These are phyloP conservation scores for Myriangium duriaei DNA, from an alignment of 2,329 filamentous ascomycete genomes.

Conservation along the genomic window DNA sequence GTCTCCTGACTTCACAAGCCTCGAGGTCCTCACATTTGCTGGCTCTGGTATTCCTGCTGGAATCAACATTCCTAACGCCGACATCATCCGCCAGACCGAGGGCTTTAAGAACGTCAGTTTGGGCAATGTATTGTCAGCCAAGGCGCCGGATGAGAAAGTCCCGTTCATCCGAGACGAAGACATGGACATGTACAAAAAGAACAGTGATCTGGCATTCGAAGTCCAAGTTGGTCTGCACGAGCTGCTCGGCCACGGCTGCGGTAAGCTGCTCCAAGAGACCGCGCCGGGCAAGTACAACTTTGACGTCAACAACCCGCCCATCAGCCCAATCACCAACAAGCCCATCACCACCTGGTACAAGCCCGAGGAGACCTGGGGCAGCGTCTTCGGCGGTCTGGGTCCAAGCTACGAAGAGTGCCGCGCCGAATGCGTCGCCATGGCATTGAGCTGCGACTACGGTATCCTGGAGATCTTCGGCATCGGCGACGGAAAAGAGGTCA, in stretches of 20 bases:
- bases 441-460: slow-evolving; percentile 73
- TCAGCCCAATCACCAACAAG: slow-evolving; percentile 66
- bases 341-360: slow-evolving; percentile 83
- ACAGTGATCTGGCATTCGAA: slow-evolving; percentile 80
- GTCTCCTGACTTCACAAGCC: slow-evolving; percentile 86
- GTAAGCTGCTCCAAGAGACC: slow-evolving; percentile 86
- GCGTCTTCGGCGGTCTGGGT: slow-evolving; percentile 77
- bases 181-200: slow-evolving; percentile 64
- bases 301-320: slow-evolving; percentile 65
- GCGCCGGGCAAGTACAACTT: slow-evolving; percentile 77
- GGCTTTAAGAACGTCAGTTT: slow-evolving; percentile 92
- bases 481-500: slow-evolving; percentile 52
- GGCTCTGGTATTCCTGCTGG: slow-evolving; percentile 50
- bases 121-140: slow-evolving; percentile 83
- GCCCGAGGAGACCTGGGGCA: slow-evolving; percentile 88
- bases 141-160: slow-evolving; percentile 81
- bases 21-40: slow-evolving; percentile 79
- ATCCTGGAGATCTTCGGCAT: slow-evolving; percentile 88
- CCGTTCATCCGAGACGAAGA: slow-evolving; percentile 78
- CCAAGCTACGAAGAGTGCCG: slow-evolving; percentile 90
- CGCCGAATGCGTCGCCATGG: slow-evolving; percentile 89
- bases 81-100: slow-evolving; percentile 66
- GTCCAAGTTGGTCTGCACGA: slow-evolving; percentile 94
- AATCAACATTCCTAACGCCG: slow-evolving; percentile 45
- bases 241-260: slow-evolving; percentile 77